Base-by-base conservation (phyloP, 2,329 filamentous ascomycete species). In the Beauveria varroae region DNA sequence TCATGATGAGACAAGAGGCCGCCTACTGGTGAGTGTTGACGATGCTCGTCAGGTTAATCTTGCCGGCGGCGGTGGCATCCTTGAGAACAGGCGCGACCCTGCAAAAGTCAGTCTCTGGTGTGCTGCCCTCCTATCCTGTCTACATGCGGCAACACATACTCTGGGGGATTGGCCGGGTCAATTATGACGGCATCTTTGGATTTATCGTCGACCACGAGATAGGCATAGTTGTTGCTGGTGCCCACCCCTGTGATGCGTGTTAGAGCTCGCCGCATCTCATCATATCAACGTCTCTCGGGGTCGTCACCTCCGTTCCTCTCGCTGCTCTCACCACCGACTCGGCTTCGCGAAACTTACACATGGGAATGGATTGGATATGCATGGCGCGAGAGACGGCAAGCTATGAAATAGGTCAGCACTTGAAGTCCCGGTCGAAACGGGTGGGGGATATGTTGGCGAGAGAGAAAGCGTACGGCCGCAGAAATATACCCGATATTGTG, bases 11-110 rank as follows among this genome's bases (percentile, higher is more conserved):
- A n/a, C 75, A 18, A 30, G 12, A 5, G 28, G 6, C 5, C 9
- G 5, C 90, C 75, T 79, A 96, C 93, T 98, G 93, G 71, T 99
- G 95, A 1, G 95, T 99, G 72, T 99, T 99, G 69, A 98, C 87
- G 71, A 99, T 96, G 55, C 87, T 90, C 26, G 83, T 92, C 64
- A 99, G 77, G 68, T 96, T 93, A 70, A 96, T 91, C 67, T 85
- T 83, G 18, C 88, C 87, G 24, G 79, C 77, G 46, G 86, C 76
- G 6, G 90, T 87, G 63, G 90, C 86, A 65, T 92, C 82, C 72
- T 93, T 87, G 57, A 99, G 76, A 18, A 86, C 74, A 0, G 85
- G 85, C 0, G 79, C 74, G 52, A 88, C 84, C 67, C 85, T 87
- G 43, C 12, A 47, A 6, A 18, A 9, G 56, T 59, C 46, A 56